These are phyloP conservation scores for Debaryomyces maramus DNA, from an alignment of 805 yeast genomes.

Conservation along the genomic window DNA sequence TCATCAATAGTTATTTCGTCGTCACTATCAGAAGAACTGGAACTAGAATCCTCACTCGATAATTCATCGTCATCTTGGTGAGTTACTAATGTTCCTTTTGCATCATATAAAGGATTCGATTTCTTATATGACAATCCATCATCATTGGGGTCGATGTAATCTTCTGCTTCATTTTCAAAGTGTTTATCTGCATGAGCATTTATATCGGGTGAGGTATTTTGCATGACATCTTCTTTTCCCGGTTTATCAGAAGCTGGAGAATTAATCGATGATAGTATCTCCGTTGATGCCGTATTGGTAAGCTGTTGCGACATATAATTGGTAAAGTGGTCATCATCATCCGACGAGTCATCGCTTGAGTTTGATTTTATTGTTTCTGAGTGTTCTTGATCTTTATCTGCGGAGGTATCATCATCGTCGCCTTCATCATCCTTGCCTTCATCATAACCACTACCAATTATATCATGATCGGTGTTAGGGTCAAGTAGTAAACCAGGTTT, in stretches of 20 bases:
- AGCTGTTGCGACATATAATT: slow-evolving; percentile 77
- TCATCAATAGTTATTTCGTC: slow-evolving; percentile 24
- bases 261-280: slow-evolving; percentile 38
- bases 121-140: slow-evolving; percentile 75
- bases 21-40: slow-evolving; percentile 32
- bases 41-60: slow-evolving; percentile 32
- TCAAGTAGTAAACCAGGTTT: slow-evolving; percentile 33
- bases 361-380: slow-evolving; percentile 12
- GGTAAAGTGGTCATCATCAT: slow-evolving; percentile 59
- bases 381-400: slow-evolving; percentile 11
- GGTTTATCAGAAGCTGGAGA: slow-evolving; percentile 59
- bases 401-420: slow-evolving; percentile 17
- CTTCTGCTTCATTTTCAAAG: slow-evolving; percentile 55
- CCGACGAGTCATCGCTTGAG: slow-evolving; percentile 36
- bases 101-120: slow-evolving; percentile 60
- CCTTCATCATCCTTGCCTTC: slow-evolving; percentile 22
- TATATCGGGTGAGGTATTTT: slow-evolving; percentile 26
- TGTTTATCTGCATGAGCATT: slow-evolving; percentile 28
- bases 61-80: slow-evolving; percentile 21
- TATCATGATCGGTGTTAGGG: slow-evolving; percentile 29
- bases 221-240: slow-evolving; percentile 40
- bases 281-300: slow-evolving; percentile 48
- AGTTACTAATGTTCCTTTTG: slow-evolving; percentile 25
- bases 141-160: slow-evolving; percentile 77
- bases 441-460: slow-evolving; percentile 26